phyloP scores from a whole-genome alignment of 2,329 filamentous ascomycete genomes.

The Thyridium curvatum region DNA sequence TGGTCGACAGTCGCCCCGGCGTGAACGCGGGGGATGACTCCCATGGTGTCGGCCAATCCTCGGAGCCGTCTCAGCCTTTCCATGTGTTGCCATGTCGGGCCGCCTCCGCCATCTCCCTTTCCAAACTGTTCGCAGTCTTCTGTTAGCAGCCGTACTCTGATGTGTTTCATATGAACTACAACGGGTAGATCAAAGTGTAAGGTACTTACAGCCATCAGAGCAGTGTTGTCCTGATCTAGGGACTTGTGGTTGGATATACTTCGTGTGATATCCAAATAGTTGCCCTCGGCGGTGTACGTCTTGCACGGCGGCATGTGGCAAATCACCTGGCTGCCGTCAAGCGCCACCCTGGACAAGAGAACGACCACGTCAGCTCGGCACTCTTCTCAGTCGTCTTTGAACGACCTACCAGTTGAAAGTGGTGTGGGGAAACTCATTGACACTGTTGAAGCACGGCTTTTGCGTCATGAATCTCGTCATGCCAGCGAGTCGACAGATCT shows the following conservation, averaged over 20 bases:
- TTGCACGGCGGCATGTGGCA: conserved; percentile 64
- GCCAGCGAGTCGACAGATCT: conserved; percentile 58
- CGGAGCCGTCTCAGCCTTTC: conserved; percentile 62
- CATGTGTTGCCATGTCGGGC: conserved; percentile 58
- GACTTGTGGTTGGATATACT: conserved; percentile 63
- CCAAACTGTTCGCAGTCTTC: conserved; percentile 46
- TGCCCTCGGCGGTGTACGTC: conserved; percentile 58
- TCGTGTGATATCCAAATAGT: conserved; percentile 59
- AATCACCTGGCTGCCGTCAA: conserved; percentile 63
- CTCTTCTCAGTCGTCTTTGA: too few relatives aligned
- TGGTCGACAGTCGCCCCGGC: conserved; percentile 60
- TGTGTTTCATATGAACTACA: too few relatives aligned
- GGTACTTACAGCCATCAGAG: conserved; percentile 49
- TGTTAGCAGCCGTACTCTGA: too few relatives aligned
- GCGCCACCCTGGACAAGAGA: conserved; percentile 35
- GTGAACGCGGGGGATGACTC: conserved; percentile 51
- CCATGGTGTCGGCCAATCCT: conserved; percentile 55
- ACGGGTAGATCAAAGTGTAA: too few relatives aligned
- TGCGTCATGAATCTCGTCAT: conserved; percentile 66
- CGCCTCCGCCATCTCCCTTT: conserved; percentile 63
- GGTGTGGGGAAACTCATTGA: conserved; percentile 67
- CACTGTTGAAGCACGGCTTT: conserved; percentile 68
- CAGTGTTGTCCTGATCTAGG: conserved; percentile 58
- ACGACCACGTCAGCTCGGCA: too few relatives aligned
- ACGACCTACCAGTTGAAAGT: conserved; percentile 55